Evolutionary conservation across 2,329 filamentous ascomycete genomes (phyloP).

Genomic region (Trichoderma sp.): DNA sequence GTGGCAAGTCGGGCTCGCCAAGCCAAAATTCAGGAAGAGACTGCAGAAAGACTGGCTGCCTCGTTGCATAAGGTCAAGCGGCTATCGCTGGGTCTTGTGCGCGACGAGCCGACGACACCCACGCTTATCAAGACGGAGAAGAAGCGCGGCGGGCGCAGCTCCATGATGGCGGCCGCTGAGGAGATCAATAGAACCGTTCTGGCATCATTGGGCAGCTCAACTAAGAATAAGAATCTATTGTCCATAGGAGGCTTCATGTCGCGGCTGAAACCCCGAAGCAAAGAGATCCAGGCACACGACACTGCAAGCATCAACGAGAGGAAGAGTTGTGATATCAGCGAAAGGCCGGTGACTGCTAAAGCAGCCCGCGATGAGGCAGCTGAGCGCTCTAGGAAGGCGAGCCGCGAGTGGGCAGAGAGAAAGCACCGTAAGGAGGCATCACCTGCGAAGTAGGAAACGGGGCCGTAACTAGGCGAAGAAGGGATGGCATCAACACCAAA

Average conservation of each 20-base stretch:
- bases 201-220: slow-evolving; percentile 47
- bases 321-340: slow-evolving; percentile 55
- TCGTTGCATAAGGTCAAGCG: slow-evolving; percentile 32
- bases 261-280: slow-evolving; percentile 55
- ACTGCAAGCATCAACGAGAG: slow-evolving; percentile 47
- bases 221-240: slow-evolving; percentile 50
- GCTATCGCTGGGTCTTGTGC: slow-evolving; percentile 29
- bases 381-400: slow-evolving; percentile 59
- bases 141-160: slow-evolving; percentile 36
- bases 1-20: slow-evolving; percentile 59
- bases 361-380: slow-evolving; percentile 61
- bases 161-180: slow-evolving; percentile 31
- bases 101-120: slow-evolving; percentile 12
- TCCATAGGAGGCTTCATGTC: slow-evolving; percentile 53
- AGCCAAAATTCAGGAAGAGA: slow-evolving; percentile 42
- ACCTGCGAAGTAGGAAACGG: slow-evolving; percentile 3
- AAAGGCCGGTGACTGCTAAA: slow-evolving; percentile 57
- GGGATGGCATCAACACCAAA: background rate
- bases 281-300: slow-evolving; percentile 57
- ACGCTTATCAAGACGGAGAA: slow-evolving; percentile 27
- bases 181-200: slow-evolving; percentile 46
- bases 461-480: background rate
- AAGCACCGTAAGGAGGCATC: slow-evolving; percentile 46
- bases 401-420: slow-evolving; percentile 64
- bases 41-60: slow-evolving; percentile 29